Percentiles rank a stretch among this genome's conserved stretches.
phyloP scores from a whole-genome alignment of 257 asterid species.

The Solanum lignicaule region DNA sequence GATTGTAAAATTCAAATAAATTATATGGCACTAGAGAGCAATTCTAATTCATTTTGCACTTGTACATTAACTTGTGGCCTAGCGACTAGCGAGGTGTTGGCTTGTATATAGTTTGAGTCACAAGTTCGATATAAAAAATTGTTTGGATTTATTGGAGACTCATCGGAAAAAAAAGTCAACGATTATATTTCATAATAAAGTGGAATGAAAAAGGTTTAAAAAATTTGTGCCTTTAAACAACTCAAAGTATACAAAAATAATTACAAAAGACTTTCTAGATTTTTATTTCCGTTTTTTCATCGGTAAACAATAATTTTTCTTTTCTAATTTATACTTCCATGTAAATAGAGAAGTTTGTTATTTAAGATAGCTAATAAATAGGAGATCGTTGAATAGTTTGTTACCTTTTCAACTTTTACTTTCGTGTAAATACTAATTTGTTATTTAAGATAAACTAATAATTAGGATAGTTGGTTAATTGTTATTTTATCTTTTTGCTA shows the following conservation, averaged over 20 bases:
- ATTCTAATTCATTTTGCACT: background rate
- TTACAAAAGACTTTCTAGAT: background rate
- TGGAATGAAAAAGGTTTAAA: background rate
- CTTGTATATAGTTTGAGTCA: background rate
- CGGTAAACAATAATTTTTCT: background rate
- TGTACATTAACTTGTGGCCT: background rate
- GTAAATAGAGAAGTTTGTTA: background rate
- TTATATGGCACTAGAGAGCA: background rate
- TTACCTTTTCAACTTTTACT: background rate
- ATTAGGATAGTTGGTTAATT: background rate
- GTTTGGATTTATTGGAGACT: background rate
- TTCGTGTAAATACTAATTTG: background rate
- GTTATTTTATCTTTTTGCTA: too few relatives aligned
- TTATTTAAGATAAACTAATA: background rate
- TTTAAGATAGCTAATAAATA: background rate
- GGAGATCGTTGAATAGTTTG: background rate
- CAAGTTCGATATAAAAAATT: background rate
- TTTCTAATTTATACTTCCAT: background rate
- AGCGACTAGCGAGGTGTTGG: background rate
- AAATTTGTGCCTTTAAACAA: background rate
- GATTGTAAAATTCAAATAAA: background rate
- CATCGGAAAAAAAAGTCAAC: background rate
- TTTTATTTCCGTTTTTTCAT: background rate
- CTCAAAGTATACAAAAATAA: background rate
- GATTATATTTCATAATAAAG: too few relatives aligned